Evolutionary conservation across 768 basidiomycete genomes (phyloP).

Genomic region (Leccinum ochraceum): DNA sequence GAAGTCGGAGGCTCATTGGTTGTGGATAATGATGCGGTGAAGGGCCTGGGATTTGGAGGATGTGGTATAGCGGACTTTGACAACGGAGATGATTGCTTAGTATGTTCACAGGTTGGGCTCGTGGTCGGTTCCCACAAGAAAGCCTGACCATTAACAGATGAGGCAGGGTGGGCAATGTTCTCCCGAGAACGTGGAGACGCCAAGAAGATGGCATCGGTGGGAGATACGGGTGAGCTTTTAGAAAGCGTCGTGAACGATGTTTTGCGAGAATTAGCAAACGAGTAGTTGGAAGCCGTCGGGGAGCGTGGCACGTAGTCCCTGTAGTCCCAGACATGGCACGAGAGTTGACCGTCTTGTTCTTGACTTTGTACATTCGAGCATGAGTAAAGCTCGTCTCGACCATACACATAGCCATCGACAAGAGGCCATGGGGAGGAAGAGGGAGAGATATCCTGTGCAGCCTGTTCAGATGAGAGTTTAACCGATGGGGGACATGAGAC

Average conservation of each 20-base stretch:
- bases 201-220: conserved; percentile 21
- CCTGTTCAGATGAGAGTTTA: conserved; percentile 31
- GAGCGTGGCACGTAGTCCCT: conserved; percentile 28
- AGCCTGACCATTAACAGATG: conserved; percentile 14
- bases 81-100: conserved; percentile 1
- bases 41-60: conserved; percentile 4
- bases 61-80: conserved; percentile 2
- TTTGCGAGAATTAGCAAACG: conserved; percentile 26
- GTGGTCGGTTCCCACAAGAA: conserved; percentile 3
- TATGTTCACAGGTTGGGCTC: neutral
- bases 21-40: conserved; percentile 1
- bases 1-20: conserved; percentile 8
- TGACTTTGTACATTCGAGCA: neutral
- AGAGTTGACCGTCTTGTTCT: conserved; percentile 18
- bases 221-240: conserved; percentile 24
- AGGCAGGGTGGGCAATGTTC: conserved; percentile 25
- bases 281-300: conserved; percentile 32
- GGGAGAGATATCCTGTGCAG: conserved; percentile 23
- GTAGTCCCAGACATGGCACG: conserved; percentile 19
- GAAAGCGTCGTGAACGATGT: conserved; percentile 24
- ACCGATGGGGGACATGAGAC: conserved; percentile 35
- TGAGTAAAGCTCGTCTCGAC: conserved; percentile 12
- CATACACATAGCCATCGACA: conserved; percentile 9
- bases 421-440: conserved; percentile 23
- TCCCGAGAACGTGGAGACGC: conserved; percentile 20